Evolutionary conservation across 805 yeast genomes (phyloP), one percentile per base, ranked within the genome.

Genomic region (Wickerhamomyces sydowiorum): DNA sequence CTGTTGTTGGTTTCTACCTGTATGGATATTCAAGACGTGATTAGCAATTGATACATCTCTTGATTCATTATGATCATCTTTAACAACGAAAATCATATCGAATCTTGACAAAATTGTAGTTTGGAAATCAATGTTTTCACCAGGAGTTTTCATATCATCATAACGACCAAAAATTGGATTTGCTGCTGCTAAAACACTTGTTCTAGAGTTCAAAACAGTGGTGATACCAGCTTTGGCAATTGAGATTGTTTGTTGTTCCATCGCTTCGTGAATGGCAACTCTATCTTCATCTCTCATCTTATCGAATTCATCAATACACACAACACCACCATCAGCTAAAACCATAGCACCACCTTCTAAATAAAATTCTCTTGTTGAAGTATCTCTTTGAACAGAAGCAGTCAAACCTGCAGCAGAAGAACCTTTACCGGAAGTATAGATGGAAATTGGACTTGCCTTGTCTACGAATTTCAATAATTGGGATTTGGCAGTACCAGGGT

Each of bases 281-380:
- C 99, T 76, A 65, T 93, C 99, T 61, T 93, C 98, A 58, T 93
- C 99, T 61, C 98, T 76, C 99, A 93, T 93, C 71, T 93, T 93
- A 64, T 93, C 99, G 60, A 93, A 93, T 73, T 93, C 99, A 70
- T 93, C 99, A 58, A 93, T 93, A 74, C 98, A 93, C 37, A 91
- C 97, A 39, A 93, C 97, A 51, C 99, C 99, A 31, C 98, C 98
- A 67, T 93, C 99, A 0, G 99, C 99, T 39, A 93, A 70, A n/a
- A 93, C 99, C 97, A 93, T 90, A 8, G 99, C 99, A 65, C 99
- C 99, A 46, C 99, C 99, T 74, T 93, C 99, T 41, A 93, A 70
- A 61, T 86, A 91, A 62, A 91, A 93, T 54, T 93, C 99, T 49
- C 96, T 71, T 0, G 96, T 86, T 20, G 72, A 70, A 1, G 87